Base-by-base conservation (phyloP, 2,329 filamentous ascomycete species). In the Mycogone perniciosa region DNA sequence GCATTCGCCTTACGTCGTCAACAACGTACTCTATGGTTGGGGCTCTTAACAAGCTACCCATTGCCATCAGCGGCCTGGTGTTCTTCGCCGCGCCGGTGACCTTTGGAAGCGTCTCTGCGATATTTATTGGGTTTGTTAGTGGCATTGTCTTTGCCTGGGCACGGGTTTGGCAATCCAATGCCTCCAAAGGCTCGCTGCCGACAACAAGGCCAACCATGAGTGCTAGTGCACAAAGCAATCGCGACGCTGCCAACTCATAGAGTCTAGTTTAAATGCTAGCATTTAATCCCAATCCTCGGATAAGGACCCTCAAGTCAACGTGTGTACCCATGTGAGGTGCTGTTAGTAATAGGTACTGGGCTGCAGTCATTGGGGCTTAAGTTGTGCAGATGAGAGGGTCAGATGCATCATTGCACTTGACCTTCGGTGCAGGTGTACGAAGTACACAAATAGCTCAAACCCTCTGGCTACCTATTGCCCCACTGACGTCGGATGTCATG, bases 1-100 rank as follows among this genome's bases (percentile, higher is more conserved):
- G 93, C 67, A 95, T 99, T 57, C 91, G 93, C 59, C 88, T 96
- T 57, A 97, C 93, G 6, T 95, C 91, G 0, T 96, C 91, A 13
- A 99, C 93, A 7, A 99, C 93, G 2, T 99, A 97, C 76, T 95
- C 89, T 31, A 97, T 99, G 92, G 93, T 97, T 51, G 93, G 93
- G 56, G 89, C 92, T 13, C 78, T 99, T 63, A 99, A 99, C 80
- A 99, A 99, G 78, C 84, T 99, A 31, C 93, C 93, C 39, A 91
- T 99, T 60, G 93, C 93, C 50, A 69, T 99, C 59, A 92, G 86
- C 57, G 93, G 93, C 30, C 80, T 99, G 37, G 72, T 99, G 62
- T 99, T 99, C 79, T 99, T 99, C 72, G 82, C 92, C 56, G 91
- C 91, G 0, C 91, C 93, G 0, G 87, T 96, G 60, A 97, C 93